Base-by-base conservation (phyloP, 352 stramenopile species). In the Pythium dissimile region DNA sequence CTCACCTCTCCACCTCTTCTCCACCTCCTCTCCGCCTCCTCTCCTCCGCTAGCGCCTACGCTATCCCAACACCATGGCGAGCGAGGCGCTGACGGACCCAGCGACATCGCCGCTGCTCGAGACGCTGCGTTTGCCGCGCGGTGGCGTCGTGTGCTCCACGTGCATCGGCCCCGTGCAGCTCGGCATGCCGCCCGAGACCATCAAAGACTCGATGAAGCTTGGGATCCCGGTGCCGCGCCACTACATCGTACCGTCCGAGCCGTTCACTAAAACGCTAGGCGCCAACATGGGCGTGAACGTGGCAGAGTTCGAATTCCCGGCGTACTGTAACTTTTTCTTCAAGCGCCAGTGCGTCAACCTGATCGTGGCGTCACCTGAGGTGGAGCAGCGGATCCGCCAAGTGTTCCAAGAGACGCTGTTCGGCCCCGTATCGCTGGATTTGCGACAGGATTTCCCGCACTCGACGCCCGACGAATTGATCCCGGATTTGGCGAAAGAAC, bases 281-380 rank as follows among this genome's bases (percentile, higher is more conserved):
- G 88, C 89, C 11, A 97, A 96, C 39, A 86, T 98, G 62, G 95
- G 94, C 38, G 88, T 98, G 11, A 98, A 98, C 66, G 80, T 98
- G 16, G 94, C 93, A 18, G 95, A 98, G 66, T 98, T 98, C 64
- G 95, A 98, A 79, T 98, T 98, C 66, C 95, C 95, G 7, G 94
- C 90, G 6, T 98, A 98, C 62, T 98, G 97, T 69, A 98, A 98
- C 67, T 98, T 98, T 69, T 98, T 98, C 70, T 93, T 95, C 67
- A 93, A 94, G 57, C 65, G 80, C 2, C 84, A 94, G 54, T 88
- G 78, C 49, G 76, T 96, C 7, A 95, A 95, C 51, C 75, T 96
- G 20, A 87, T 96, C 46, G 86, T 95, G 34, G 72, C 73, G 5
- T 92, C 80, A 2, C 62, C 67, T 34, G 86, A 94, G 24, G 83